Conservation (phyloP, 345 rosid genomes). For the Acer negundo region DNA sequence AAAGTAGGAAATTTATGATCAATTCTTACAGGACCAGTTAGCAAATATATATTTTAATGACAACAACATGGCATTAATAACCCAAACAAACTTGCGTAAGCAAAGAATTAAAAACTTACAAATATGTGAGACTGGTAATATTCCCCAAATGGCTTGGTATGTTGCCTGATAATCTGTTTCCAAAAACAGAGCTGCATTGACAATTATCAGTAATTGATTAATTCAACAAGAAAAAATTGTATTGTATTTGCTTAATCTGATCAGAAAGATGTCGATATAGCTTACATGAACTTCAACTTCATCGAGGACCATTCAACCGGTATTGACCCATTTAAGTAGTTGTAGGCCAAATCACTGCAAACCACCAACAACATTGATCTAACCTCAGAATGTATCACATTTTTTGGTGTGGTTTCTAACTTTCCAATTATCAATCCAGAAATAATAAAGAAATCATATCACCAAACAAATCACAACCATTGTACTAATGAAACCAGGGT, state of each 20-base stretch:
- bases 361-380: background rate
- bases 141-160: slow-evolving; percentile 45
- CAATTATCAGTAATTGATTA: background rate
- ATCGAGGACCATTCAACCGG: slow-evolving; percentile 62
- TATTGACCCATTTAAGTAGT: slow-evolving; percentile 57
- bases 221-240: background rate
- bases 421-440: too few relatives aligned
- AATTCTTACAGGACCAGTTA: background rate
- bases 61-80: background rate
- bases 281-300: slow-evolving; percentile 51
- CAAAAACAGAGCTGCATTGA: slow-evolving; percentile 39
- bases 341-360: slow-evolving; percentile 61
- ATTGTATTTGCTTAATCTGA: background rate
- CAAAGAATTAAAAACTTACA: slow-evolving; percentile 31
- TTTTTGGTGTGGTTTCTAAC: too few relatives aligned
- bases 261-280: background rate
- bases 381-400: background rate
- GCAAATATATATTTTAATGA: background rate
- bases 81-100: slow-evolving; percentile 10
- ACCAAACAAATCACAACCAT: too few relatives aligned
- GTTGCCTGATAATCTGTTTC: slow-evolving; percentile 43
- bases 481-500: background rate
- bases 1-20: background rate
- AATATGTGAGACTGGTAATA: slow-evolving; percentile 37
- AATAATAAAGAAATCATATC: background rate